These are phyloP conservation scores for Apiotrichum siamense DNA, from an alignment of 1,284 basidiomycete species.

Conservation along the genomic window DNA sequence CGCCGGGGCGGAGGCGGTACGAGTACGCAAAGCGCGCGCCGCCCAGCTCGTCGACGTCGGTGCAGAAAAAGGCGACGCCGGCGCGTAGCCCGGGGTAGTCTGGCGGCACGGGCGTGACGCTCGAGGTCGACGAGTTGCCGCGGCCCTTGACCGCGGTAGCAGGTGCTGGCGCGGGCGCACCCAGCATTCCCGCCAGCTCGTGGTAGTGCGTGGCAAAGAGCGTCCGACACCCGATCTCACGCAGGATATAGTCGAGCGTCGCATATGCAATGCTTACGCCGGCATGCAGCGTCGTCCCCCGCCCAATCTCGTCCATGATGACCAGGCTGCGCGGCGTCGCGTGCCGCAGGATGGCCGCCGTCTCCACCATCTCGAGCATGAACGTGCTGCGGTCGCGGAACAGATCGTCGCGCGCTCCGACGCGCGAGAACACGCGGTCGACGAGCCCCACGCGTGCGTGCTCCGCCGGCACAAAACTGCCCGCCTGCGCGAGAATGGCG, in stretches of 20 bases:
- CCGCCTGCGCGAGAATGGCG: slow-evolving; percentile 83
- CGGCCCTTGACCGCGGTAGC: too few species aligned
- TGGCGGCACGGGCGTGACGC: neutral
- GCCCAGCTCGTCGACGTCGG: slow-evolving; percentile 71
- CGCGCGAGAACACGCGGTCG: slow-evolving; percentile 83
- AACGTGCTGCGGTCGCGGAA: slow-evolving; percentile 90
- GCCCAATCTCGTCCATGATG: slow-evolving; percentile 93
- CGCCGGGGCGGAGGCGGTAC: slow-evolving; percentile 70
- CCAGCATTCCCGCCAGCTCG: slow-evolving; percentile 80
- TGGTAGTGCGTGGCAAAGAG: slow-evolving; percentile 98
- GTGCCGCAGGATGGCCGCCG: slow-evolving; percentile 57
- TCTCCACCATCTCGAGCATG: slow-evolving; percentile 53
- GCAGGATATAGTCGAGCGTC: slow-evolving; percentile 72
- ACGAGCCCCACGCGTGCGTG: slow-evolving; percentile 73
- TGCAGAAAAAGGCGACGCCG: slow-evolving; percentile 78
- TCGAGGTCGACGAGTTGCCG: slow-evolving; percentile 42
- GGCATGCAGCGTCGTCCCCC: slow-evolving; percentile 87
- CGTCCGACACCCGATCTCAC: slow-evolving; percentile 68
- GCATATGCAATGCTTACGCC: slow-evolving; percentile 91
- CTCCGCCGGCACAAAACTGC: slow-evolving; percentile 87
- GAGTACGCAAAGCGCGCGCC: slow-evolving; percentile 75
- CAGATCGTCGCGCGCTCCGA: slow-evolving; percentile 94
- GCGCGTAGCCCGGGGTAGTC: slow-evolving; percentile 25
- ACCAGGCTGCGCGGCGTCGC: slow-evolving; percentile 79
- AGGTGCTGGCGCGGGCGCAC: slow-evolving; percentile 22